Evolutionary conservation across 164 flowering plant genomes (phyloP).

Genomic region (Malania oleifera): DNA sequence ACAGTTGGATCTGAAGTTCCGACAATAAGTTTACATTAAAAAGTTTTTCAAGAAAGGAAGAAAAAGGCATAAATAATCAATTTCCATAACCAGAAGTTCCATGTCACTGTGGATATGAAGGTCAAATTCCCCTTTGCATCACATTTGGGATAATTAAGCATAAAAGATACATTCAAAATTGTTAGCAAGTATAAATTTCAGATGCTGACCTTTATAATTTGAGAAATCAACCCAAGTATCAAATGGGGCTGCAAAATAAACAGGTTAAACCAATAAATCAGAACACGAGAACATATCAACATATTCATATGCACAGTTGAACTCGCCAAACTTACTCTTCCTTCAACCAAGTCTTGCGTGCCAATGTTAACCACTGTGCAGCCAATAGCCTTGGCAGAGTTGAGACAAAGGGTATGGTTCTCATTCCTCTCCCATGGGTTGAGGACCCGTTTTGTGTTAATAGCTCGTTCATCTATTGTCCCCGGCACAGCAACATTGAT

Average conservation of each 20-base stretch:
- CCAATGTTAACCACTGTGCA: conserved; percentile 59
- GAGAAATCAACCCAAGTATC: conserved; percentile 87
- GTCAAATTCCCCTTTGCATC: background rate
- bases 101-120: background rate
- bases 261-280: conserved; percentile 2
- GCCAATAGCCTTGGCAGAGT: conserved; percentile 60
- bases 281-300: background rate
- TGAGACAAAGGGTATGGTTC: conserved; percentile 54
- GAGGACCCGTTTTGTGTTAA: conserved; percentile 40
- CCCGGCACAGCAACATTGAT: conserved; percentile 62
- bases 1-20: conserved; percentile 67
- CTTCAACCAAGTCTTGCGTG: conserved; percentile 53
- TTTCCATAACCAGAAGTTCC: background rate
- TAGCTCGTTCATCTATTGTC: conserved; percentile 52
- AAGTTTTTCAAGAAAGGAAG: background rate
- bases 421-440: conserved; percentile 63
- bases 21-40: conserved; percentile 5
- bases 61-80: background rate
- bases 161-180: background rate
- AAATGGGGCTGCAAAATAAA: conserved; percentile 69
- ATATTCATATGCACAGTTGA: background rate
- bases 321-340: conserved; percentile 54
- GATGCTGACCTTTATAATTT: conserved; percentile 77
- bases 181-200: background rate
- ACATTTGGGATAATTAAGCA: background rate